Conservation (phyloP, 768 basidiomycete genomes). For the Fomitopsis pulvina region DNA sequence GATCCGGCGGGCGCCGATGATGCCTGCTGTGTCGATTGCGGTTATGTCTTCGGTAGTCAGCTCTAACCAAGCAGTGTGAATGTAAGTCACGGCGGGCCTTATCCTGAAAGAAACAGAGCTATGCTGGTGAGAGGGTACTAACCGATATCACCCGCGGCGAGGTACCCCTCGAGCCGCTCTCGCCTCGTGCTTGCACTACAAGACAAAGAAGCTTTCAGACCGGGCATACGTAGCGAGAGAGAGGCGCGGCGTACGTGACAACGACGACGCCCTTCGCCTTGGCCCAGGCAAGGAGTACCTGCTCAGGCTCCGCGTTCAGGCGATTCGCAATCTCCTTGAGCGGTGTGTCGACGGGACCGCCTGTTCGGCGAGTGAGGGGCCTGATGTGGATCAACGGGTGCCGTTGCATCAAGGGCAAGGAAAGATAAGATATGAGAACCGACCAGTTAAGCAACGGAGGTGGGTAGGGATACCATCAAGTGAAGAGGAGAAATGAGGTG, state of each 20-base stretch:
- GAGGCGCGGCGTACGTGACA: conserved; percentile 45
- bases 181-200: conserved; percentile 60
- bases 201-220: not conserved
- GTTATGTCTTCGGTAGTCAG: conserved; percentile 45
- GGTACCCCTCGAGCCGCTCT: conserved; percentile 58
- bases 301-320: conserved; percentile 49
- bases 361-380: conserved; percentile 52
- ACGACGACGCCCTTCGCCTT: conserved; percentile 61
- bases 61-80: conserved; percentile 23
- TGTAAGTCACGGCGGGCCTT: not conserved
- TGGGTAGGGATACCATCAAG: too few species aligned
- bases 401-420: not conserved
- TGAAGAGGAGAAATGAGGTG: too few species aligned
- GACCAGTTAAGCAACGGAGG: too few species aligned
- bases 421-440: not conserved
- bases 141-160: conserved; percentile 62
- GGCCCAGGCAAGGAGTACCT: conserved; percentile 67
- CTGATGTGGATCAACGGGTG: too few species aligned
- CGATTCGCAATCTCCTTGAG: conserved; percentile 46
- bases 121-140: conserved; percentile 18
- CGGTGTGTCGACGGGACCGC: conserved; percentile 59
- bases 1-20: conserved; percentile 25
- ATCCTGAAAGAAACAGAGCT: not conserved
- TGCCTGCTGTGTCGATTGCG: conserved; percentile 54
- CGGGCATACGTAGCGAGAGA: conserved; percentile 3